Base-by-base conservation (phyloP, 2,329 filamentous ascomycete species). In the Cordyceps militaris region DNA sequence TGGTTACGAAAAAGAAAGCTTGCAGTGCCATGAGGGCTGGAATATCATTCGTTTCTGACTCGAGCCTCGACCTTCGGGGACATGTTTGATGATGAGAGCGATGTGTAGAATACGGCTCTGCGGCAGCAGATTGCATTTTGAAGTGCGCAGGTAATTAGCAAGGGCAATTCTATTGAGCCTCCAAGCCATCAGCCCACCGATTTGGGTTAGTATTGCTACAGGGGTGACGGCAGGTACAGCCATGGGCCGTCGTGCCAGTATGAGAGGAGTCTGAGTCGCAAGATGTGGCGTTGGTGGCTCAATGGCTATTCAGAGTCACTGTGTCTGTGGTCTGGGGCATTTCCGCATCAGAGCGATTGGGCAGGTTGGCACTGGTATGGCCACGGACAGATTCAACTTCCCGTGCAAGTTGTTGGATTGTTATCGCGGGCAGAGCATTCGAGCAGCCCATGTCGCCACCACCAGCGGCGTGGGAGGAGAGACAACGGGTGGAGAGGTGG, bases 401-500 rank as follows among this genome's bases (percentile, higher is more conserved):
- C 24, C 23, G 50, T n/a, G 19, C 21, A n/a, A 42, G 40, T 42
- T 9, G 26, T 10, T 30, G 16, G 28, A 48, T 48, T 32, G 46
- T 11, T 28, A 42, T 24, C 8, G 32, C 26, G 30, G 23, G 40
- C 23, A 44, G 40, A 30, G 24, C 9, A 21, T 38, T 53, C 23
- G 42, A 26, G 26, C 44, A 58, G 34, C 44, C 43, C 44, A 24
- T 48, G 26, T 57, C 55, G 38, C 47, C 47, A 43, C 46, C 46
- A 57, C 14, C 55, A 14, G 14, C 30, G 23, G 34, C 26, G 14
- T 47, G 49, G 49, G 57, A 59, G 52, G 57, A 59, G 57, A 59
- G 57, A 59, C 57, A 59, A 56, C 26, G 40, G 52, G 57, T 59
- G 57, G 57, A 56, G 57, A 56, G 57, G 19, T 11, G 43, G 52